Evolutionary conservation across 2,329 filamentous ascomycete species (phyloP), one percentile per base, ranked within the genome.

Genomic region (Beauveria sp.): DNA sequence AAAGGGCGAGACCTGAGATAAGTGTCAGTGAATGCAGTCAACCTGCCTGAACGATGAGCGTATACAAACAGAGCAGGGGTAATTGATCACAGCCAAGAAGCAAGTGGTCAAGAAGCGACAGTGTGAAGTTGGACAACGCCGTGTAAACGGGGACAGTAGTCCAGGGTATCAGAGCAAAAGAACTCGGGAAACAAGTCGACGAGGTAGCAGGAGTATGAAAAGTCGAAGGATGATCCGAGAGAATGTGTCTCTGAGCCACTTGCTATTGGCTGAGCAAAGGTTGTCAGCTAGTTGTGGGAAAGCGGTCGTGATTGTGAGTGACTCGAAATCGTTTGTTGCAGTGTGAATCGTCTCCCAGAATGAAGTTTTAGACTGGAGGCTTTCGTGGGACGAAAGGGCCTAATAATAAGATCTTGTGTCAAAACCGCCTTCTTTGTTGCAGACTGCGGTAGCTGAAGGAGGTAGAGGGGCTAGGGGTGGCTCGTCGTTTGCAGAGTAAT

Each of bases 41-140:
- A 38, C 0, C 10, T 38, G 34, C 12, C 12, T 14, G 3, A 38
- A 5, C 16, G 22, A 40, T 3, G 24, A 51, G 24, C 34, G 12
- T 38, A 5, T 12, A n/a, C 24, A n/a, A 14, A 16, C 22, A 38
- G 42, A 28, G 40, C 72, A 62, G 67, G 63, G 69, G 68, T 62
- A 45, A 57, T 62, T 66, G 68, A 67, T 68, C 67, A 64, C 58
- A 62, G 63, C 58, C 59, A 65, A 63, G 64, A 31, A 61, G 54
- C 50, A 66, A 70, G 70, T 68, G 65, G 67, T 66, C 66, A 65
- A 67, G 71, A 14, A 74, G 78, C 75, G 74, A 77, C 78, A 71
- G 68, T 77, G 68, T 64, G 65, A 48, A 54, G 49, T 48, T n/a
- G 57, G 49, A 38, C 26, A 45, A n/a, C 18, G 26, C 48, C 9